Conservation (phyloP, 495 filamentous ascomycete genomes). For the Trichoderma gamsii region DNA sequence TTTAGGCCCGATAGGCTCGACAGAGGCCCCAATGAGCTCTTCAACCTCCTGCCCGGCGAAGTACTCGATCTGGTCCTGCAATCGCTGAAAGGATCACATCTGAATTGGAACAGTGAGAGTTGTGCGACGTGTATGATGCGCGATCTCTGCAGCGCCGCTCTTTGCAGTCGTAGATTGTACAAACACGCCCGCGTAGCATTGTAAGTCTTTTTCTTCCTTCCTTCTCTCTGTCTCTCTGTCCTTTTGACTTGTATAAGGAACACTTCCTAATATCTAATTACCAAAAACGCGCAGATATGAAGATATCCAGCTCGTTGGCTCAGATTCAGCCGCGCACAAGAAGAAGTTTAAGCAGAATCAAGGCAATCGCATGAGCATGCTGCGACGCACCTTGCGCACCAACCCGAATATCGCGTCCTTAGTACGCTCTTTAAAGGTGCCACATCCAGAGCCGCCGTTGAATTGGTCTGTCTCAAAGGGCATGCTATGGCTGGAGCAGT, state of each 20-base stretch:
- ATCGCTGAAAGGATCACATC: conserved; percentile 42
- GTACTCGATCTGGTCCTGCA: conserved; percentile 49
- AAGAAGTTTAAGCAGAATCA: conserved; percentile 61
- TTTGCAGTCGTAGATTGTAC: conserved; percentile 63
- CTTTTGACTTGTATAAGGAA: conserved; percentile 17
- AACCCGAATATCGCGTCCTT: conserved; percentile 63
- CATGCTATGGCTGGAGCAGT: conserved; percentile 42
- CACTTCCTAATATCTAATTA: not conserved
- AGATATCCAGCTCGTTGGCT: conserved; percentile 61
- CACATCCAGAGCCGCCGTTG: conserved; percentile 48
- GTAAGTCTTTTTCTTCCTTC: conserved; percentile 37
- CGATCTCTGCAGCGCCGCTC: conserved; percentile 60
- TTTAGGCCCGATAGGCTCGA: conserved; percentile 19
- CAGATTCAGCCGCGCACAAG: conserved; percentile 56
- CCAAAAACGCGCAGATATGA: conserved; percentile 49
- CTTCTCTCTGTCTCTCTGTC: not conserved
- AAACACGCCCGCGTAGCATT: conserved; percentile 57
- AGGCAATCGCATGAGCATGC: conserved; percentile 62
- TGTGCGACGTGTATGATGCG: conserved; percentile 76
- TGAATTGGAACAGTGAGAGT: conserved; percentile 36
- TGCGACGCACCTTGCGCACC: conserved; percentile 69
- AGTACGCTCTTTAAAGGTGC: conserved; percentile 69
- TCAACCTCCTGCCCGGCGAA: conserved; percentile 51
- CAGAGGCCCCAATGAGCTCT: conserved; percentile 39
- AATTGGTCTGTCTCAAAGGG: conserved; percentile 11